Evolutionary conservation across 2,329 filamentous ascomycete genomes (phyloP).

Genomic region (Myriosclerotinia curreyana): DNA sequence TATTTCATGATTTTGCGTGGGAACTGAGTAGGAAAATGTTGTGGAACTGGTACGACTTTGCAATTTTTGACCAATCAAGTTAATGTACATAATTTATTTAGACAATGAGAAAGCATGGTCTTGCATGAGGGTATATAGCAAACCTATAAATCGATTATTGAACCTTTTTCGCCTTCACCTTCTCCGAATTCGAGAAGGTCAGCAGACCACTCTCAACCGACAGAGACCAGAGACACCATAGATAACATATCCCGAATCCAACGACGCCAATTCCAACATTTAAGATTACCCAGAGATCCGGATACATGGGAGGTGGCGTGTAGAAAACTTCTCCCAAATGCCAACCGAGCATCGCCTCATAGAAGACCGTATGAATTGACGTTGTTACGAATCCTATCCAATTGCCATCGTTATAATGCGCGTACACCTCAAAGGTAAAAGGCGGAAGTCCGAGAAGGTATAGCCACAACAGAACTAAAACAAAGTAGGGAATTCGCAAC

Average conservation of each 20-base stretch:
- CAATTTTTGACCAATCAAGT: constrained; percentile 5
- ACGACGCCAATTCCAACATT: constrained; percentile 84
- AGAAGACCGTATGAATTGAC: constrained; percentile 72
- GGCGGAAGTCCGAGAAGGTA: constrained; percentile 88
- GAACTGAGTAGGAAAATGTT: background rate
- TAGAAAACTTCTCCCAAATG: constrained; percentile 72
- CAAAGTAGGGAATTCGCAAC: constrained; percentile 76
- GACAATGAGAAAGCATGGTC: constrained; percentile 14
- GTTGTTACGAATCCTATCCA: constrained; percentile 57
- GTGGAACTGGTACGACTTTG: background rate
- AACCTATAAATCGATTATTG: constrained; percentile 32
- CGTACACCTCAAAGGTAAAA: constrained; percentile 66
- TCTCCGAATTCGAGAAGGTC: constrained; percentile 28
- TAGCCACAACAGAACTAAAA: constrained; percentile 83
- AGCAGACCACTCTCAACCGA: constrained; percentile 51
- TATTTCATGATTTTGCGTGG: constrained; percentile 6
- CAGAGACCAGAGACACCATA: constrained; percentile 80
- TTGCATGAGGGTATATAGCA: constrained; percentile 32
- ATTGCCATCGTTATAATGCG: constrained; percentile 48
- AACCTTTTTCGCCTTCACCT: constrained; percentile 29
- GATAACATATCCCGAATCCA: constrained; percentile 82
- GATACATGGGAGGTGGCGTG: constrained; percentile 68
- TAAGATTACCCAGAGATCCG: constrained; percentile 89
- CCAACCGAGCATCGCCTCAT: constrained; percentile 75
- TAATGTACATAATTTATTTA: constrained; percentile 7